Percentiles rank a stretch among this genome's conserved stretches.
phyloP scores from a whole-genome alignment of 2,329 filamentous ascomycete genomes.

The Botryotinia convoluta region DNA sequence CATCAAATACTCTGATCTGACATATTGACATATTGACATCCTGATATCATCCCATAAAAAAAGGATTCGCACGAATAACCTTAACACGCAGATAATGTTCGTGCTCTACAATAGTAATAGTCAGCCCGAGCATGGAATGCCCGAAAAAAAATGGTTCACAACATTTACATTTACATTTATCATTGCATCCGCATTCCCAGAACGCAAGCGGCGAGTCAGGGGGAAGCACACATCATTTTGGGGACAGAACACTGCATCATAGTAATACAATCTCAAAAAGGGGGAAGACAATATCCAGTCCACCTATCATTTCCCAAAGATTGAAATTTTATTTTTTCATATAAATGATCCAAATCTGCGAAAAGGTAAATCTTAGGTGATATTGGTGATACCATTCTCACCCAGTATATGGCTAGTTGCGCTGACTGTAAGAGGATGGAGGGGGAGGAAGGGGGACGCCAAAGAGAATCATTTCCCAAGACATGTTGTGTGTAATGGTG shows the following conservation, averaged over 20 bases:
- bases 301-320: background rate
- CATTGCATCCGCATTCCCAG: background rate
- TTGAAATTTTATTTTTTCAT: background rate
- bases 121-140: slow-evolving; percentile 2
- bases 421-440: slow-evolving; percentile 10
- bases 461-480: background rate
- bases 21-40: background rate
- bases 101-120: background rate
- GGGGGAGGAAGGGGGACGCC: background rate
- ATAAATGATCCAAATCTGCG: background rate
- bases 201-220: background rate
- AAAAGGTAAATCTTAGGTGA: slow-evolving; percentile 4
- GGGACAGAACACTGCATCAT: background rate
- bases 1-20: background rate
- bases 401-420: background rate
- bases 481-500: background rate
- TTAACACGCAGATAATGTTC: background rate
- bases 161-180: background rate
- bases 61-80: background rate
- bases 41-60: background rate
- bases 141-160: slow-evolving; percentile 9
- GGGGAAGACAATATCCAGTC: background rate
- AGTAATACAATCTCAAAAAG: background rate
- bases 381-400: background rate
- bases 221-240: background rate